Evolutionary conservation across 192 early-diverging fungal species (phyloP), one percentile per base, ranked within the genome.

Genomic region (Phycomyces nitens): DNA sequence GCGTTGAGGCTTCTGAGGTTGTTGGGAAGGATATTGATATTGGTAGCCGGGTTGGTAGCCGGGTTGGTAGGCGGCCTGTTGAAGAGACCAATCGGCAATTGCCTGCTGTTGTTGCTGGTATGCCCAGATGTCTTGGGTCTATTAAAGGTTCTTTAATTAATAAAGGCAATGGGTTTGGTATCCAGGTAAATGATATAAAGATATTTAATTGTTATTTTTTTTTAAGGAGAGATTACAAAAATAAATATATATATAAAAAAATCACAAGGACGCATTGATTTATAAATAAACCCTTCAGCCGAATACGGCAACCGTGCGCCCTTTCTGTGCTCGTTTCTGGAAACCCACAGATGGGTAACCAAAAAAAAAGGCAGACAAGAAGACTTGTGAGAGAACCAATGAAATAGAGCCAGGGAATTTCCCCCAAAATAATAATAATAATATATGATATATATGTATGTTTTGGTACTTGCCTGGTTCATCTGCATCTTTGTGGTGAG

Each of bases 381-480:
- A 47, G 44, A n/a, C n/a, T n/a, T n/a, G n/a, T n/a, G n/a, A 34
- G 29, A 7, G 29, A 34, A 34, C 29, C 29, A 34, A 34, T 34
- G 29, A 7, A 7, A 34, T 34, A 34, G 29, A 34, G 29, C 3
- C 7, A 34, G 29, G 7, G 7, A 34, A 34, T 34, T 34, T 7
- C 29, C 29, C 2, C 29, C 29, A 34, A 34, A 34, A 34, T 34
- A 34, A 47, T 11, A 47, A 47, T 3, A 47, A 47, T 7, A 18
- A 47, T 7, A 47, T 7, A n/a, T 3, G 3, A 18, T 47, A 18
- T 47, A 18, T 47, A 47, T 47, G 12, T 47, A 18, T 47, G 2
- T 47, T 14, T 47, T 14, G 12, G 3, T 47, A 44, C 18, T 68
- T 59, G 51, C 66, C 59, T 68, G 66, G 41, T 68, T 58, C 23